Evolutionary conservation across 1,284 basidiomycete genomes (phyloP).

Genomic region (Leccinum fallax): DNA sequence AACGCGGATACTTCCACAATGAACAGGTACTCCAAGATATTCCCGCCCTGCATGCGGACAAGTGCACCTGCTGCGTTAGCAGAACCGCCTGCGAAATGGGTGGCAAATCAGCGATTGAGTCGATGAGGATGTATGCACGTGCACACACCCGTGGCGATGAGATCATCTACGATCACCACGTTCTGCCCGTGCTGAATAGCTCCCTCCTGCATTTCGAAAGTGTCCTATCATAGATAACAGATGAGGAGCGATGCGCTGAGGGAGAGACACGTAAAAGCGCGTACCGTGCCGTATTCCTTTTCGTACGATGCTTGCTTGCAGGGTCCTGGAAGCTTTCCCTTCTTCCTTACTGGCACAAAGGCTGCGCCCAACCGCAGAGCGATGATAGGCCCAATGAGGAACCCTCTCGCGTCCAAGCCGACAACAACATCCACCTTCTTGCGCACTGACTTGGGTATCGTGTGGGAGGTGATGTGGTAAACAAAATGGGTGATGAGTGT

Average conservation of each 20-base stretch:
- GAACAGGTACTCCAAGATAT: conserved; percentile 92
- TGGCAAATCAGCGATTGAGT: conserved; percentile 4
- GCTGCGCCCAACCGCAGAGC: conserved; percentile 91
- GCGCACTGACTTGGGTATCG: conserved; percentile 58
- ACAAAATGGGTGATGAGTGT: conserved; percentile 90
- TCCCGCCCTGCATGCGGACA: conserved; percentile 80
- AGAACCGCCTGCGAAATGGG: conserved; percentile 71
- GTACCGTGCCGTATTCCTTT: conserved; percentile 91
- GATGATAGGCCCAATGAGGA: conserved; percentile 92
- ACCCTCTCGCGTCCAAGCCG: conserved; percentile 95
- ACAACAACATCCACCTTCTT: conserved; percentile 93
- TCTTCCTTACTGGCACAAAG: conserved; percentile 96
- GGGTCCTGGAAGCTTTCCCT: conserved; percentile 91
- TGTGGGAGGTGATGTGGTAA: conserved; percentile 82
- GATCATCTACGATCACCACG: conserved; percentile 91
- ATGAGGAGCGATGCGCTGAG: conserved; percentile 3
- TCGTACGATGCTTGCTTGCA: conserved; percentile 80
- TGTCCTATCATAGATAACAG: conserved; percentile 56
- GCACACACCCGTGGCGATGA: conserved; percentile 88
- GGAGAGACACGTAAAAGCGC: background rate
- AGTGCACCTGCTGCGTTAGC: conserved; percentile 94
- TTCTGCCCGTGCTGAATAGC: conserved; percentile 84
- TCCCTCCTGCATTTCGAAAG: conserved; percentile 93
- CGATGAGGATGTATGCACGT: background rate
- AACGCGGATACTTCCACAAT: conserved; percentile 78